These are phyloP conservation scores for Tolypocladium sp. DNA, from an alignment of 2,329 filamentous ascomycete genomes.

Conservation along the genomic window DNA sequence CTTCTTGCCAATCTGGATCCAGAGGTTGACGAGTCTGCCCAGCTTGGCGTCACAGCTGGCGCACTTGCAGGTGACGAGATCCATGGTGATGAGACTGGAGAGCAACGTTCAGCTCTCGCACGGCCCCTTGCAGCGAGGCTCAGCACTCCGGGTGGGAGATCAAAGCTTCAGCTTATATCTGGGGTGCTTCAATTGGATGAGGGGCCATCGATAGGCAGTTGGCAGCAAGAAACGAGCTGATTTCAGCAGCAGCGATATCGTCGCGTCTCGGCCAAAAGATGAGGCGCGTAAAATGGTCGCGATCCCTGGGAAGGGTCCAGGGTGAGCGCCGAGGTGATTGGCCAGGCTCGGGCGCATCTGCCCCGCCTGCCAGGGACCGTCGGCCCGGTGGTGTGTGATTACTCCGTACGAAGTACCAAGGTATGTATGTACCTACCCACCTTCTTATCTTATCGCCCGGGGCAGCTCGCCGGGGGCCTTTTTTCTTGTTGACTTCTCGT, in stretches of 20 bases:
- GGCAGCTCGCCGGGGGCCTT: neutral
- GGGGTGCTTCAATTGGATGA: neutral
- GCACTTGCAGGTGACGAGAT: constrained; percentile 25
- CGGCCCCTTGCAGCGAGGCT: neutral
- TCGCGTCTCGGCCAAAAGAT: neutral
- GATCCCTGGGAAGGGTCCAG: neutral
- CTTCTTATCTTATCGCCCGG: neutral
- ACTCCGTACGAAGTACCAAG: too few species aligned
- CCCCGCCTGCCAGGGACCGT: too few species aligned
- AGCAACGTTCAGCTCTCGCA: neutral
- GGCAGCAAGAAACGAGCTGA: neutral
- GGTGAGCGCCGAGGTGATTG: neutral
- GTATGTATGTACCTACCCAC: too few species aligned
- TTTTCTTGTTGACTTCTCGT: neutral
- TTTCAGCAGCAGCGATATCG: neutral
- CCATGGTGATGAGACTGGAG: constrained; percentile 17
- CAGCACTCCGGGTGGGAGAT: neutral
- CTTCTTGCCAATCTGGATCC: constrained; percentile 29
- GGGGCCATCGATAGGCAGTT: neutral
- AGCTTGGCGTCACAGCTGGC: constrained; percentile 18
- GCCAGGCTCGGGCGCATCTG: neutral
- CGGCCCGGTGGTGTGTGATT: too few species aligned
- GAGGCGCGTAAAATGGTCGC: neutral
- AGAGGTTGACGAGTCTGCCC: constrained; percentile 25
- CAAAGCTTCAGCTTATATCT: neutral